These are phyloP conservation scores for Botrytis sinoallii DNA, from an alignment of 2,329 filamentous ascomycete species.

Conservation along the genomic window DNA sequence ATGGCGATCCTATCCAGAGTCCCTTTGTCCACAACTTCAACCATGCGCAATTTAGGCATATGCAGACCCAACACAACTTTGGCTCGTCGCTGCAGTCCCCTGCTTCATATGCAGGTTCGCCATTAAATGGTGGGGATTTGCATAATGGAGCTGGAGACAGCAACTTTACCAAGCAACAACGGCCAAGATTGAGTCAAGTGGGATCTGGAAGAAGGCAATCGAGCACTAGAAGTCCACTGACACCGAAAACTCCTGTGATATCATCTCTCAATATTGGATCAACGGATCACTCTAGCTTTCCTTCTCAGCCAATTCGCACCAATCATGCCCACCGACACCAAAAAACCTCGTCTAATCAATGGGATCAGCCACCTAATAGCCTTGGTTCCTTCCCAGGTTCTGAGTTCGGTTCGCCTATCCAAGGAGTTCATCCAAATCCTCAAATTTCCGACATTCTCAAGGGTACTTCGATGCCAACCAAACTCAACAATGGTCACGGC, in stretches of 20 bases:
- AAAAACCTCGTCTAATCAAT: slow-evolving; percentile 83
- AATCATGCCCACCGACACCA: slow-evolving; percentile 63
- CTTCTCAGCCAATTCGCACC: slow-evolving; percentile 74
- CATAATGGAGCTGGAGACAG: slow-evolving; percentile 43
- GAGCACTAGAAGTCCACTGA: slow-evolving; percentile 74
- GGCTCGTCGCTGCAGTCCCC: slow-evolving; percentile 54
- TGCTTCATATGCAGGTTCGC: slow-evolving; percentile 49
- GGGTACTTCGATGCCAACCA: slow-evolving; percentile 85
- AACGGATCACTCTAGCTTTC: slow-evolving; percentile 66
- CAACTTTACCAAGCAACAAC: slow-evolving; percentile 56
- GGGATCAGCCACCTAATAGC: slow-evolving; percentile 83
- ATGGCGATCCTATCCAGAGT: slow-evolving; percentile 87
- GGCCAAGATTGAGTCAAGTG: slow-evolving; percentile 57
- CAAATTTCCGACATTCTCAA: slow-evolving; percentile 88
- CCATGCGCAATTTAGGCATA: slow-evolving; percentile 71
- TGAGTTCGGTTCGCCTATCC: slow-evolving; percentile 79
- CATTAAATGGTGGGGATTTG: slow-evolving; percentile 49
- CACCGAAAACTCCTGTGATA: slow-evolving; percentile 76
- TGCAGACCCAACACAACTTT: slow-evolving; percentile 57
- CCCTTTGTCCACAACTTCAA: slow-evolving; percentile 80
- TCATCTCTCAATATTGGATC: slow-evolving; percentile 67
- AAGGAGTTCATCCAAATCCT: slow-evolving; percentile 60
- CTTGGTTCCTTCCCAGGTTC: slow-evolving; percentile 85
- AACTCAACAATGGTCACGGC: slow-evolving; percentile 55
- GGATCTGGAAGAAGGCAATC: slow-evolving; percentile 69